A percentile compares a stretch with the other conserved stretches of the same genome.
These are phyloP conservation scores for Ustilago hordei DNA, from an alignment of 1,284 basidiomycete species.

Conservation along the genomic window DNA sequence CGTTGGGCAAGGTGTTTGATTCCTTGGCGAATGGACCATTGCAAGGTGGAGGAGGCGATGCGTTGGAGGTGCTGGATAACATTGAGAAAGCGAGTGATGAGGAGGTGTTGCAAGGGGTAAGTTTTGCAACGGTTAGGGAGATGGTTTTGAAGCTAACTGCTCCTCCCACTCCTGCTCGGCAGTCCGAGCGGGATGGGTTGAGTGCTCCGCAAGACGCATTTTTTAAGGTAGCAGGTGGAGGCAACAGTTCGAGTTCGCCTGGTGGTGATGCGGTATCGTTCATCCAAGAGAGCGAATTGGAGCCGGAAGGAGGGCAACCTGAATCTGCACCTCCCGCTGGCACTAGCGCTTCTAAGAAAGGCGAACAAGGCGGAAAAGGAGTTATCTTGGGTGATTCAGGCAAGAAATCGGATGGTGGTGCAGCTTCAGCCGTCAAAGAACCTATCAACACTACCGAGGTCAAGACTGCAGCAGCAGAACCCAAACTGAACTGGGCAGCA, in stretches of 20 bases:
- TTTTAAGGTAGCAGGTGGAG: background rate
- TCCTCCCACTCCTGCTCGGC: conserved; percentile 25
- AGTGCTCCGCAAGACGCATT: conserved; percentile 7
- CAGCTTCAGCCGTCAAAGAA: conserved; percentile 27
- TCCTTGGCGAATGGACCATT: conserved; percentile 50
- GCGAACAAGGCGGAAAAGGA: conserved; percentile 29
- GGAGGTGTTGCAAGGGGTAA: conserved; percentile 42
- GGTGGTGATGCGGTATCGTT: conserved; percentile 36
- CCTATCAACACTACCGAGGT: conserved; percentile 33
- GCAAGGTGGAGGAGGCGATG: conserved; percentile 45
- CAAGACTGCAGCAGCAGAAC: conserved; percentile 11
- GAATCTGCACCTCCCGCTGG: conserved; percentile 19
- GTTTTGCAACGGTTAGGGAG: conserved; percentile 29
- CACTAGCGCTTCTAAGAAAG: conserved; percentile 16
- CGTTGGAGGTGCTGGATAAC: conserved; percentile 37
- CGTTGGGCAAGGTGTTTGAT: conserved; percentile 44
- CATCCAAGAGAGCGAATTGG: conserved; percentile 48
- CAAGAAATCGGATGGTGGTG: conserved; percentile 20
- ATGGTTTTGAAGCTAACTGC: conserved; percentile 51
- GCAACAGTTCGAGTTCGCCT: conserved; percentile 24
- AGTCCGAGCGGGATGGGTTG: conserved; percentile 11
- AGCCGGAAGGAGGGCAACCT: conserved; percentile 39
- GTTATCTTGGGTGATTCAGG: conserved; percentile 16
- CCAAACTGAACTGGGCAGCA: conserved; percentile 52
- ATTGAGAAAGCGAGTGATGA: conserved; percentile 35